Evolutionary conservation across 257 asterid species (phyloP).

Genomic region (Echites panduratus): DNA sequence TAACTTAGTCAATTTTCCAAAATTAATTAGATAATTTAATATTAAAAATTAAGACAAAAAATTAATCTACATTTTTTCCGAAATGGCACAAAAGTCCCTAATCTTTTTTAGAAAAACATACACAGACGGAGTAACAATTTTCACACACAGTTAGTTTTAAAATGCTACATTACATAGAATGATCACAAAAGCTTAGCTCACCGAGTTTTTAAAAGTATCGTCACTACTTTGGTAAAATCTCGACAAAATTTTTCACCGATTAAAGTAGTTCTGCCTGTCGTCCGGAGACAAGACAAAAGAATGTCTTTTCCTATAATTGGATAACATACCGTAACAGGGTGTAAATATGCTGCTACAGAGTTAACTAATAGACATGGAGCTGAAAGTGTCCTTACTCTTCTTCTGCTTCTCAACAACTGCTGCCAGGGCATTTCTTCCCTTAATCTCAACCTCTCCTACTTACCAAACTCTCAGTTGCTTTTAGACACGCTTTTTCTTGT

Average conservation of each 20-base stretch:
- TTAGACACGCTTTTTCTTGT: slow-evolving; percentile 48
- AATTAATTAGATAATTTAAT: too few relatives aligned
- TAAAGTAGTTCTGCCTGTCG: not conserved
- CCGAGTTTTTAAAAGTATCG: not conserved
- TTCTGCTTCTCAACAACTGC: not conserved
- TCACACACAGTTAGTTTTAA: too few relatives aligned
- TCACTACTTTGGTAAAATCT: not conserved
- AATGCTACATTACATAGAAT: too few relatives aligned
- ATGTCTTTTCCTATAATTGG: not conserved
- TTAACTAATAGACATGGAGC: not conserved
- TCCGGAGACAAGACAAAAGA: not conserved
- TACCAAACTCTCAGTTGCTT: slow-evolving; percentile 4
- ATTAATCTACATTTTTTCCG: too few relatives aligned
- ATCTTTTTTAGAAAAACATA: too few relatives aligned
- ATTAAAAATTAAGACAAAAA: too few relatives aligned
- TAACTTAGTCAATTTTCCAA: too few relatives aligned
- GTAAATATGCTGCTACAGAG: not conserved
- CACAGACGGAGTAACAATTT: too few relatives aligned
- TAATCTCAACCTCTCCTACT: not conserved
- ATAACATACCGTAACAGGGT: not conserved
- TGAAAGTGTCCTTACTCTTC: not conserved
- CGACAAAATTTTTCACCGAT: not conserved
- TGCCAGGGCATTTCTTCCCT: not conserved
- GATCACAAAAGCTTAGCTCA: too few relatives aligned
- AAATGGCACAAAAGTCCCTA: too few relatives aligned